Evolutionary conservation across 1,284 basidiomycete species (phyloP), one percentile per base, ranked within the genome.

Genomic region (Austropuccinia psidii): DNA sequence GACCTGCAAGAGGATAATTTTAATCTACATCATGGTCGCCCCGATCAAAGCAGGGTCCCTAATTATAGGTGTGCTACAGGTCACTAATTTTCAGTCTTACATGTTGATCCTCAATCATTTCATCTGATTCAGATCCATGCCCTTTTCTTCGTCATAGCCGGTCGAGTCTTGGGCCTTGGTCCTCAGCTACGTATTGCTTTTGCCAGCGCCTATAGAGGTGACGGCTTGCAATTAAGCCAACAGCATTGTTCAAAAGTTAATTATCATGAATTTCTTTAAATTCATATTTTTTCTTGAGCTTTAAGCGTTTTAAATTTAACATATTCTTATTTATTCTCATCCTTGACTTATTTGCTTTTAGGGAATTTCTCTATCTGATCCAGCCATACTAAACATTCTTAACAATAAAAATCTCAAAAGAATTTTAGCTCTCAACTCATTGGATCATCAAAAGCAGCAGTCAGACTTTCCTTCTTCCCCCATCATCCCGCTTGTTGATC

Each of bases 1-100:
- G 68, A 72, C 41, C 57, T 72, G 11, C 49, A 24, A 29, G 68
- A 72, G 33, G 68, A 72, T 49, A 72, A 41, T 15, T 72, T 72
- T 37, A 72, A 72, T 57, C 37, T 72, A 62, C 68, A 52, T 37
- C 57, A 72, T 58, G 45, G 57, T 0, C 33, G 35, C 21, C 68
- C 68, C 1, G 68, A 72, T 29, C 60, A 45, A 21, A 37, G 41
- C 35, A 72, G 61, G 41, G 57, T 72, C 27, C 57, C 68, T 49
- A 55, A 57, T 27, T 72, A 72, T 35, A 60, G 68, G 52, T 57
- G 68, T 50, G 35, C 47, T 37, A 57, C 45, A 65, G 62, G 62
- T 65, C n/a, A n/a, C n/a, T n/a, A n/a, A n/a, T n/a, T n/a, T n/a
- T n/a, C n/a, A n/a, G n/a, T n/a, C n/a, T n/a, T n/a, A n/a, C n/a